phyloP scores from a whole-genome alignment of 2,329 filamentous ascomycete species.

The Incumbomyces lentus region DNA sequence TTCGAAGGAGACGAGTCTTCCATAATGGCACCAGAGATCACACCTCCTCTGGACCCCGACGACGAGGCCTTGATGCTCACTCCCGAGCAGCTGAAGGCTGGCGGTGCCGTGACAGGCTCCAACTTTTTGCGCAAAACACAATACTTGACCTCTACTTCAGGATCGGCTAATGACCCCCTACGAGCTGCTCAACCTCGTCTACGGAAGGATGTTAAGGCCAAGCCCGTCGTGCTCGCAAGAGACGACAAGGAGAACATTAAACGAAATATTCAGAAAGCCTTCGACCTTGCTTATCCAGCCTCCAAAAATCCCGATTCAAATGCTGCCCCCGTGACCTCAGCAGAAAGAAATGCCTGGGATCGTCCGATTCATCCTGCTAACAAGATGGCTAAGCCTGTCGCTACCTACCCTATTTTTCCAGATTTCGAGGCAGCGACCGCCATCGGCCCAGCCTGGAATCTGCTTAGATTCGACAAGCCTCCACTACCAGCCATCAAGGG shows the following conservation, averaged over 20 bases:
- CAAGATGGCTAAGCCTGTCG: conserved; percentile 46
- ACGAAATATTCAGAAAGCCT: conserved; percentile 52
- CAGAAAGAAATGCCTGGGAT: conserved; percentile 50
- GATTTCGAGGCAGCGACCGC: conserved; percentile 52
- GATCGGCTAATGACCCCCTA: conserved; percentile 26
- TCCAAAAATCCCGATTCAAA: conserved; percentile 37
- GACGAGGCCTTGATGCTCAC: conserved; percentile 77
- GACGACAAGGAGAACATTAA: conserved; percentile 53
- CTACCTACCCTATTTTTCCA: conserved; percentile 50
- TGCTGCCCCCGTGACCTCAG: conserved; percentile 19
- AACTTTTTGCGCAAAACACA: conserved; percentile 94
- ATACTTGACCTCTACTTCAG: conserved; percentile 54
- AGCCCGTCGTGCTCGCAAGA: conserved; percentile 24
- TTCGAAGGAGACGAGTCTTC: conserved; percentile 92
- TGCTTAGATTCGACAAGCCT: conserved; percentile 53
- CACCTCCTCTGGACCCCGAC: conserved; percentile 65
- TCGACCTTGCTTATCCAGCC: conserved; percentile 53
- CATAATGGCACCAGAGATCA: conserved; percentile 66
- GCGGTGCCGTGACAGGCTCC: conserved; percentile 65
- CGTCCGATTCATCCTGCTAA: conserved; percentile 49
- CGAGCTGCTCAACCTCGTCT: conserved; percentile 5
- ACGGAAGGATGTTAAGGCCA: background rate
- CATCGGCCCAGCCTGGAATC: conserved; percentile 44
- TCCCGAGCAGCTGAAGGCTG: conserved; percentile 74
- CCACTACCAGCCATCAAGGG: conserved; percentile 39